Percentiles rank a stretch among this genome's conserved stretches.
phyloP scores from a whole-genome alignment of 176 grass and related monocot genomes.

The Luzula sylvatica region DNA sequence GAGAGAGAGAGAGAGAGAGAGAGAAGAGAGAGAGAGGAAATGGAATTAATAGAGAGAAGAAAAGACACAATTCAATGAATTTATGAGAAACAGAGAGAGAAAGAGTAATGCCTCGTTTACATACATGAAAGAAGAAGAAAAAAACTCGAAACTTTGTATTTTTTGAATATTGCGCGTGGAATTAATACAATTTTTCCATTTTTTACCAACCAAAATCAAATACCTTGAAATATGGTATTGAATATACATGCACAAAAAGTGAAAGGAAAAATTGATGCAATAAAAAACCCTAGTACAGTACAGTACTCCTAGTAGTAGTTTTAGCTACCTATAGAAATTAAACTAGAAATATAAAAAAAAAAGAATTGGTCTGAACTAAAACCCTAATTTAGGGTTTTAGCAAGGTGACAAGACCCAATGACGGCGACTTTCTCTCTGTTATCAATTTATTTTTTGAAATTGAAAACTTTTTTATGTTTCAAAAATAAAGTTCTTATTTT shows the following conservation, averaged over 20 bases:
- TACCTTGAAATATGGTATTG: neutral
- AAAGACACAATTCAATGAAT: neutral
- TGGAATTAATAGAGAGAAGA: too few species aligned
- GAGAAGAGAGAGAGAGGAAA: neutral
- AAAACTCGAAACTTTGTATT: too few species aligned
- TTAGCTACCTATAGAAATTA: too few species aligned
- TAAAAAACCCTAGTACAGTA: constrained; percentile 6
- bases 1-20: neutral
- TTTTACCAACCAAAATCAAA: constrained; percentile 22
- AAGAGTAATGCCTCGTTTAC: constrained; percentile 13
- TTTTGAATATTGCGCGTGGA: neutral
- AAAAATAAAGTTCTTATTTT: too few species aligned
- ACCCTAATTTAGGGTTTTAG: constrained; percentile 4
- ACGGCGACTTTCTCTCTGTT: constrained; percentile 3
- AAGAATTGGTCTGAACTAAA: too few species aligned
- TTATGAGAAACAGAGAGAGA: constrained; percentile 9
- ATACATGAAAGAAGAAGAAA: neutral
- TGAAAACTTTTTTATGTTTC: too few species aligned
- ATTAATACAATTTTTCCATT: constrained; percentile 23
- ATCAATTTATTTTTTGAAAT: too few species aligned
- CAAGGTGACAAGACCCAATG: constrained; percentile 23
- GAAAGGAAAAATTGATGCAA: neutral
- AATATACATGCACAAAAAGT: neutral
- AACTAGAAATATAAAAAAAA: too few species aligned
- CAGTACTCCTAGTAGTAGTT: too few species aligned